These are phyloP conservation scores for Solanum sejunctum DNA, from an alignment of 257 asterid species.

Conservation along the genomic window DNA sequence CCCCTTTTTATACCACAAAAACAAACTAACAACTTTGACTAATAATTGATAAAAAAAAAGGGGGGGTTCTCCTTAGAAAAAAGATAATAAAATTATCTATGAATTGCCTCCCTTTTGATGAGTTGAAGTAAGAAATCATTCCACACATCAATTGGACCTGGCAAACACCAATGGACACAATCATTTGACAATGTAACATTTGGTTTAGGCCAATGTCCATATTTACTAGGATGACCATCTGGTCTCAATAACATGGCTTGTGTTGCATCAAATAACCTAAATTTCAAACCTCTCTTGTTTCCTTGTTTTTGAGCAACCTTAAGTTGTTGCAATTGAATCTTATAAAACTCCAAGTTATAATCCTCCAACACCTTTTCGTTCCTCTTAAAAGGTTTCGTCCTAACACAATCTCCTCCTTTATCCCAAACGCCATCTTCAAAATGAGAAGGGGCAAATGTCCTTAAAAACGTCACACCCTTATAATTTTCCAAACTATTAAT, in stretches of 20 bases:
- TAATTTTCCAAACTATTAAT: constrained; percentile 5
- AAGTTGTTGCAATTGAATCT: constrained; percentile 33
- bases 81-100: not conserved
- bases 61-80: not conserved
- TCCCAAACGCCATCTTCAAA: constrained; percentile 49
- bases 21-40: not conserved
- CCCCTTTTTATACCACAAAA: not conserved
- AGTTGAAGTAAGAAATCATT: constrained; percentile 36
- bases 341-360: constrained; percentile 12
- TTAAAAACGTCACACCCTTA: constrained; percentile 19
- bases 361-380: constrained; percentile 20
- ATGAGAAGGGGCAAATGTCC: constrained; percentile 4
- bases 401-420: constrained; percentile 41
- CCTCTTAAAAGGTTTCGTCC: constrained; percentile 34
- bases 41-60: not conserved
- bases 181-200: constrained; percentile 24
- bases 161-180: constrained; percentile 35
- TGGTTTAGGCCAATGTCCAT: constrained; percentile 39
- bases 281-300: constrained; percentile 14
- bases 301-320: constrained; percentile 20
- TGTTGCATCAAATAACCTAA: constrained; percentile 44
- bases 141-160: constrained; percentile 39
- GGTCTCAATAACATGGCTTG: constrained; percentile 18
- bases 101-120: constrained; percentile 20
- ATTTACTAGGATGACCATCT: constrained; percentile 40